These are phyloP conservation scores for cucumber (Cucumis sativus) DNA, from an alignment of 306 rosid species.

Conservation along the genomic window Cucumber_9930_V3 NC_026661.2:18920001-18920500, in stretches of 20 bases:
- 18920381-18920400: not conserved
- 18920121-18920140: constrained; percentile 83
- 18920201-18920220: constrained; percentile 52
- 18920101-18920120: constrained; percentile 75
- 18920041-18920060: constrained; percentile 93
- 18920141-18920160: constrained; percentile 99
- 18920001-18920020: constrained; percentile 58
- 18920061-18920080: constrained; percentile 93
- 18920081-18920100: constrained; percentile 53
- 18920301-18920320: constrained; percentile 29
- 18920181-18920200: constrained; percentile 58
- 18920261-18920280: constrained; percentile 14
- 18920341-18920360: constrained; percentile 14
- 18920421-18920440: not conserved
- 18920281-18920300: constrained; percentile 38
- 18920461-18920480: not conserved
- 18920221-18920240: constrained; percentile 63
- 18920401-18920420: not conserved
- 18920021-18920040: constrained; percentile 69
- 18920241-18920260: constrained; percentile 62
- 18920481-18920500: not conserved
- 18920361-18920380: not conserved
- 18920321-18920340: constrained; percentile 60
- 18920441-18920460: not conserved
- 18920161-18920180: constrained; percentile 66